phyloP scores from a whole-genome alignment of 2,329 filamentous ascomycete genomes.

The Alternaria panax region DNA sequence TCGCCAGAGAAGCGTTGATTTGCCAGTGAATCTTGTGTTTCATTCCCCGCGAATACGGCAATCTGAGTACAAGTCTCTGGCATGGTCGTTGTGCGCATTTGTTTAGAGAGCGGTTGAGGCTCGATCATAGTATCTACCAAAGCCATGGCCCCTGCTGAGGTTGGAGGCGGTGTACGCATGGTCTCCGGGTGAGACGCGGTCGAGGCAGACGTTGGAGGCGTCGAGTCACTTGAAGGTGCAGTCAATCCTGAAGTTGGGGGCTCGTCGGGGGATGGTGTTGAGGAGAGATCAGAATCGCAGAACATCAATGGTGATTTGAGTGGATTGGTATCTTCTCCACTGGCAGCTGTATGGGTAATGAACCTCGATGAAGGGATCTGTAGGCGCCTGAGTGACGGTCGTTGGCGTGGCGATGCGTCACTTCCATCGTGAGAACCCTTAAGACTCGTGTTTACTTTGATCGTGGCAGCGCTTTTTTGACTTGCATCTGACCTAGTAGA shows the following conservation, averaged over 20 bases:
- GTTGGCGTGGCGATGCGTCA: background rate
- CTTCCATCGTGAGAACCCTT: background rate
- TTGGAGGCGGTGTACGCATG: background rate
- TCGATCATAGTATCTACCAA: background rate
- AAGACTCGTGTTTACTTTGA: background rate
- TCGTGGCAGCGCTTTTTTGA: background rate
- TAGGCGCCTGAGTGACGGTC: constrained; percentile 9
- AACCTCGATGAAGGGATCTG: constrained; percentile 7
- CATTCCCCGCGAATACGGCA: background rate
- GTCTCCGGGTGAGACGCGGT: background rate
- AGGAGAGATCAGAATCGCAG: constrained; percentile 25
- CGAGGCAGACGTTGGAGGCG: background rate
- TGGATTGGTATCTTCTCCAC: background rate
- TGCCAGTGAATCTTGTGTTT: background rate
- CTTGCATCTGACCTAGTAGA: background rate
- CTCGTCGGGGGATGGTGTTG: constrained; percentile 22
- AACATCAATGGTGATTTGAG: constrained; percentile 25
- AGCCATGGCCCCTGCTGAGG: background rate
- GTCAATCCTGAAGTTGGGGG: constrained; percentile 26
- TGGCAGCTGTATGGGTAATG: background rate
- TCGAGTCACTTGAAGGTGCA: constrained; percentile 7
- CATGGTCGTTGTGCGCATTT: constrained; percentile 15
- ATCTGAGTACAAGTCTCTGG: background rate
- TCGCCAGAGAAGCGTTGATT: constrained; percentile 9
- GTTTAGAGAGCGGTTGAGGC: constrained; percentile 15